These are phyloP conservation scores for Setaria viridis DNA, from an alignment of 202 grass and related monocot genomes.

Conservation along the genomic window DNA sequence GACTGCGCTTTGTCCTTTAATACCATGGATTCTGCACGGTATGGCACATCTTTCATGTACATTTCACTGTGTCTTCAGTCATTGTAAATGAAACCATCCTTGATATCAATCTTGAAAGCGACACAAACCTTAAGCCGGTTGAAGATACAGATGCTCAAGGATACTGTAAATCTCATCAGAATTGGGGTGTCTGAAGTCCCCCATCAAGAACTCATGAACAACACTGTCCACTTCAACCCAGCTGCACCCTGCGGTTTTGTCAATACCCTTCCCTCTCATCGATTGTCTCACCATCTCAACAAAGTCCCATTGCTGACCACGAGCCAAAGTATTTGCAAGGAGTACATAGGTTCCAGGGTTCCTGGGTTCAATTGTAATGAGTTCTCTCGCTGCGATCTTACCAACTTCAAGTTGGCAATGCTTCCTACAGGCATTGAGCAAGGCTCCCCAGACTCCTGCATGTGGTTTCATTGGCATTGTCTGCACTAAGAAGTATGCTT, in stretches of 20 bases:
- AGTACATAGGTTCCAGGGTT: conserved; percentile 81
- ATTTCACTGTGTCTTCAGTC: neutral
- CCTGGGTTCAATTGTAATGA: conserved; percentile 57
- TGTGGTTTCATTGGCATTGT: conserved; percentile 65
- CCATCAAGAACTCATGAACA: conserved; percentile 54
- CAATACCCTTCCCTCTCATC: conserved; percentile 57
- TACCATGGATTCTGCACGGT: neutral
- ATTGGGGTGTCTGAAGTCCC: conserved; percentile 51
- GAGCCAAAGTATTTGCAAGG: conserved; percentile 67
- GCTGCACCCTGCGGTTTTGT: conserved; percentile 63
- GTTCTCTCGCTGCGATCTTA: conserved; percentile 56
- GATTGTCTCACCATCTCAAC: conserved; percentile 46
- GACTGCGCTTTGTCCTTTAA: neutral
- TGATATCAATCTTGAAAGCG: neutral
- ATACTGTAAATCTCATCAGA: conserved; percentile 48
- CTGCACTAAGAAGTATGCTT: conserved; percentile 53
- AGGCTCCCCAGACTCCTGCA: conserved; percentile 77
- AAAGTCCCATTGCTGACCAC: conserved; percentile 53
- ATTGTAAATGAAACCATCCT: conserved; percentile 14
- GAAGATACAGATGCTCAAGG: conserved; percentile 58
- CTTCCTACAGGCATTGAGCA: conserved; percentile 70
- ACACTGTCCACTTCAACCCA: conserved; percentile 65
- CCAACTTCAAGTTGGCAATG: conserved; percentile 54
- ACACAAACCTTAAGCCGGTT: conserved; percentile 33
- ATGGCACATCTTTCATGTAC: neutral